Conservation (phyloP, 2,329 filamentous ascomycete genomes). For the Curvularia sp. region DNA sequence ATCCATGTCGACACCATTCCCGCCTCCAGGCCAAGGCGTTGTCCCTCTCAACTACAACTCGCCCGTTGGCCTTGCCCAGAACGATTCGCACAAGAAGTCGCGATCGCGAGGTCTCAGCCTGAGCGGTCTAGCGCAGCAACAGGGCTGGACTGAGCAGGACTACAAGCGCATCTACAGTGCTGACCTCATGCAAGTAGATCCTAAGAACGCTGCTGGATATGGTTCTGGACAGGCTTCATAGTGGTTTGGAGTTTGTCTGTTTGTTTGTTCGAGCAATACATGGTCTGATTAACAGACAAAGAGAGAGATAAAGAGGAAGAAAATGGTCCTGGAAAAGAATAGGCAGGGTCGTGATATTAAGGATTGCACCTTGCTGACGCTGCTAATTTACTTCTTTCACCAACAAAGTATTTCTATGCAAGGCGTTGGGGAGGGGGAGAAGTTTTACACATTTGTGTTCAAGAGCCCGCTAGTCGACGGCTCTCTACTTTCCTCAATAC, state of each 20-base stretch:
- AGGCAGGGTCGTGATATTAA: not conserved
- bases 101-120: conserved; percentile 42
- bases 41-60: conserved; percentile 41
- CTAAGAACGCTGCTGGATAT: conserved; percentile 38
- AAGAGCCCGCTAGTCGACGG: not conserved
- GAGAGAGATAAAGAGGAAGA: not conserved
- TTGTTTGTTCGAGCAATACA: too few relatives aligned
- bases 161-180: conserved; percentile 43
- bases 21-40: conserved; percentile 43
- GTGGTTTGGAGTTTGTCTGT: not conserved
- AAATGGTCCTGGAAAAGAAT: not conserved
- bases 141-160: conserved; percentile 48
- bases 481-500: not conserved
- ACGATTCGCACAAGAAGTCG: conserved; percentile 41
- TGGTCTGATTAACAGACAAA: not conserved
- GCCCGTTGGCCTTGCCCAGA: conserved; percentile 29
- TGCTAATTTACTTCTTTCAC: not conserved
- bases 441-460: not conserved
- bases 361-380: not conserved
- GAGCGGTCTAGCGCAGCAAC: conserved; percentile 38
- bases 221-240: conserved; percentile 18
- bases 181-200: conserved; percentile 33
- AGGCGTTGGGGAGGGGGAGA: not conserved
- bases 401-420: not conserved
- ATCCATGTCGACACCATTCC: conserved; percentile 30